These are phyloP conservation scores for Termitomyces sp. DNA, from an alignment of 768 basidiomycete species.

Conservation along the genomic window DNA sequence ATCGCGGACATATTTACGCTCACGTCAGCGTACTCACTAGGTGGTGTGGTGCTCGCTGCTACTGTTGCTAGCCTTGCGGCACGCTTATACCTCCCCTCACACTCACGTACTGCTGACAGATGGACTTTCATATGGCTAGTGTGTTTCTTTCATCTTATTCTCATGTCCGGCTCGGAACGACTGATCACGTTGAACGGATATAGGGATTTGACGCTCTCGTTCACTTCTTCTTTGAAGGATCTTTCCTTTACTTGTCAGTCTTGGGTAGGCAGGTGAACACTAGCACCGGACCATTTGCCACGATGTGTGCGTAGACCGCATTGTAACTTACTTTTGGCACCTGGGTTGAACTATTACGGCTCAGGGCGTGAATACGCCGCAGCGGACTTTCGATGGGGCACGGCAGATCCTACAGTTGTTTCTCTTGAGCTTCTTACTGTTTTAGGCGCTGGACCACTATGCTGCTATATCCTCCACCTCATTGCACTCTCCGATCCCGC, in stretches of 20 bases:
- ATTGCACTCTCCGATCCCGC: slow-evolving; percentile 60
- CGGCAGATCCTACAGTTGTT: slow-evolving; percentile 72
- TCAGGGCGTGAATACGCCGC: slow-evolving; percentile 77
- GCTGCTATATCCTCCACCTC: slow-evolving; percentile 65
- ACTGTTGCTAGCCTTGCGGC: slow-evolving; percentile 48
- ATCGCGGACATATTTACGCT: slow-evolving; percentile 37
- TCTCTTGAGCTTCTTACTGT: slow-evolving; percentile 83
- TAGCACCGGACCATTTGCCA: slow-evolving; percentile 62
- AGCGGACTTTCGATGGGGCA: slow-evolving; percentile 80
- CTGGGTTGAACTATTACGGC: neutral
- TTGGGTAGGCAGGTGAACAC: slow-evolving; percentile 72
- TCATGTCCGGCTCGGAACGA: neutral
- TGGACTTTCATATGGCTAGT: slow-evolving; percentile 80
- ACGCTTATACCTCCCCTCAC: slow-evolving; percentile 54
- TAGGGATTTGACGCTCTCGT: slow-evolving; percentile 79
- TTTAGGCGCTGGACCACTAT: slow-evolving; percentile 68
- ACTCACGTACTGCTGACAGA: slow-evolving; percentile 56
- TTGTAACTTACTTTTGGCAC: neutral
- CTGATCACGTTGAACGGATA: neutral
- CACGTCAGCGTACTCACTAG: slow-evolving; percentile 61
- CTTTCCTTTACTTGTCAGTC: slow-evolving; percentile 71
- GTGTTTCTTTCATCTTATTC: slow-evolving; percentile 17
- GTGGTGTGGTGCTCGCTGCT: slow-evolving; percentile 47
- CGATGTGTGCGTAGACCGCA: slow-evolving; percentile 53
- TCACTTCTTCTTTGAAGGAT: slow-evolving; percentile 75